Percentiles rank a stretch among this genome's conserved stretches.
phyloP scores from a whole-genome alignment of 306 rosid species.

The Psophocarpus tetragonolobus region DNA sequence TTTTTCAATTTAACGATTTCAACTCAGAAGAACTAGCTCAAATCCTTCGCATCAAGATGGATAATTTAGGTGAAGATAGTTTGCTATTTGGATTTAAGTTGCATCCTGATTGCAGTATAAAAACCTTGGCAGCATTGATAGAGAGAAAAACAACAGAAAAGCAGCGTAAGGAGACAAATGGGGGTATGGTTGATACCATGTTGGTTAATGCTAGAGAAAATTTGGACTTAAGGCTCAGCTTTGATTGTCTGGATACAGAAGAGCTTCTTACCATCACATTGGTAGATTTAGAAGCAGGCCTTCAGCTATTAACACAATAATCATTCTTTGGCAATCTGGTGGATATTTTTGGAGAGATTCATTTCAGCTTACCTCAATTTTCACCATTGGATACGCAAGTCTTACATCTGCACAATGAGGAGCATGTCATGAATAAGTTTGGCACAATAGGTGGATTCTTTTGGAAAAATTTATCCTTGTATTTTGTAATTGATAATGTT shows the following conservation, averaged over 20 bases:
- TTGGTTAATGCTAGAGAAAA: conserved; percentile 85
- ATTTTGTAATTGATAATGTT: conserved; percentile 34
- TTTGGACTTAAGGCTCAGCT: conserved; percentile 84
- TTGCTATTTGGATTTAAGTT: conserved; percentile 82
- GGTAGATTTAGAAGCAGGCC: conserved; percentile 81
- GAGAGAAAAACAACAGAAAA: conserved; percentile 66
- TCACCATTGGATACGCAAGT: conserved; percentile 27
- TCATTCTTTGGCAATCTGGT: conserved; percentile 32
- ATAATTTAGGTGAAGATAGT: conserved; percentile 61
- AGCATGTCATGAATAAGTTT: conserved; percentile 24
- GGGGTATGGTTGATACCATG: conserved; percentile 81
- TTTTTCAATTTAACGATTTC: conserved; percentile 83
- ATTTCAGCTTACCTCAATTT: conserved; percentile 22
- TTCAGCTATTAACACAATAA: conserved; percentile 55
- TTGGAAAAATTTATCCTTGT: neutral
- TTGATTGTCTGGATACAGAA: conserved; percentile 83
- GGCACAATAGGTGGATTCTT: conserved; percentile 10
- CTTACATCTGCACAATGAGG: conserved; percentile 22
- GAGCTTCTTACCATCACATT: conserved; percentile 77
- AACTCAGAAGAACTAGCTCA: conserved; percentile 72
- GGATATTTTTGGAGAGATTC: conserved; percentile 38
- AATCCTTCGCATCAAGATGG: conserved; percentile 87
- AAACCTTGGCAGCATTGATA: conserved; percentile 66
- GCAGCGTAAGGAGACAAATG: conserved; percentile 82
- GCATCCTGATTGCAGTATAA: conserved; percentile 62